phyloP scores from a whole-genome alignment of 257 asterid species.

The Primulina huaijiensis region DNA sequence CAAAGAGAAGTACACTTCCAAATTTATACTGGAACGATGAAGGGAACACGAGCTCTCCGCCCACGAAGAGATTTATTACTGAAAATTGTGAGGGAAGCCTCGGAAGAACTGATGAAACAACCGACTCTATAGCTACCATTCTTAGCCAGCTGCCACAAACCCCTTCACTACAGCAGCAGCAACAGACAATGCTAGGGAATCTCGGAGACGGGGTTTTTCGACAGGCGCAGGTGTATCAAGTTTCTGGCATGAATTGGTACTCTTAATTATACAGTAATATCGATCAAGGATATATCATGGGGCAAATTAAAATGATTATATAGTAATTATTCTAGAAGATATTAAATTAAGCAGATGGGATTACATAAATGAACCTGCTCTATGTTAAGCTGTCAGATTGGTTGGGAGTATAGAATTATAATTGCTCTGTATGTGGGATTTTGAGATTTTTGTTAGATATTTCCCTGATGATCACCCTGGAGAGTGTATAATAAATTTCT shows the following conservation, averaged over 20 bases:
- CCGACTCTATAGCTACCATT: slow-evolving; percentile 42
- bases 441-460: slow-evolving; percentile 25
- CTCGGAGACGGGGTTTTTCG: slow-evolving; percentile 63
- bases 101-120: slow-evolving; percentile 28
- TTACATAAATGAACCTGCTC: neutral
- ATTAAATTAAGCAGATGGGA: slow-evolving; percentile 19
- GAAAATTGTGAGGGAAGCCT: slow-evolving; percentile 37
- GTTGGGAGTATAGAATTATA: slow-evolving; percentile 5
- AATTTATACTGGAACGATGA: slow-evolving; percentile 50
- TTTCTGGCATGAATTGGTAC: slow-evolving; percentile 56
- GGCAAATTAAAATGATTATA: neutral
- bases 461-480: slow-evolving; percentile 13
- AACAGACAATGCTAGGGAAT: slow-evolving; percentile 56
- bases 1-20: slow-evolving; percentile 34
- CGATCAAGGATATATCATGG: neutral
- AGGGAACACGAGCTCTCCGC: slow-evolving; percentile 27
- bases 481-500: neutral
- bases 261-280: slow-evolving; percentile 21
- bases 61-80: slow-evolving; percentile 48
- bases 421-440: slow-evolving; percentile 12
- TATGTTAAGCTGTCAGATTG: neutral
- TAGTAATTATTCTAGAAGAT: neutral
- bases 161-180: slow-evolving; percentile 38
- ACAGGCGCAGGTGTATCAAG: slow-evolving; percentile 29
- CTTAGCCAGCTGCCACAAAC: slow-evolving; percentile 63